phyloP scores from a whole-genome alignment of 2,329 filamentous ascomycete genomes.

The Colletotrichum spaethianum region DNA sequence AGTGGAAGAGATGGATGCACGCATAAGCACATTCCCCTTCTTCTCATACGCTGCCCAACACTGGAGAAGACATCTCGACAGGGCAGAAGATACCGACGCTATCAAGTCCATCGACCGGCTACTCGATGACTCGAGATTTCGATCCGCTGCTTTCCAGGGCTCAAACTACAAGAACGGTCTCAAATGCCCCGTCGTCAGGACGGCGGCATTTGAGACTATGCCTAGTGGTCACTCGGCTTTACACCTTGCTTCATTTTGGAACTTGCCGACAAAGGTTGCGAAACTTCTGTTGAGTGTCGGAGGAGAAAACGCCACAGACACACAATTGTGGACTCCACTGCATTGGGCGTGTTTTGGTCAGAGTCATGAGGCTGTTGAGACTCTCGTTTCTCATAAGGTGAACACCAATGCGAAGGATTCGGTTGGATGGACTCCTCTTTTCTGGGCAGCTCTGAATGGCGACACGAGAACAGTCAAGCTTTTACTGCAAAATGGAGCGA shows the following conservation, averaged over 20 bases:
- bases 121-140: background rate
- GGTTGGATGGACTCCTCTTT: background rate
- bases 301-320: background rate
- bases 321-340: background rate
- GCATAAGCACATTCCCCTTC: background rate
- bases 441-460: background rate
- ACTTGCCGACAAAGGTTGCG: background rate
- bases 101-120: background rate
- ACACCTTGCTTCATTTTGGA: background rate
- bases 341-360: background rate
- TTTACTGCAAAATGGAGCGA: background rate
- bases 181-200: background rate
- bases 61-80: background rate
- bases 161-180: background rate
- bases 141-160: background rate
- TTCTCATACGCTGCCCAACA: background rate
- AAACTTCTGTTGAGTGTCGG: background rate
- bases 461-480: background rate
- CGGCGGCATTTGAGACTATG: background rate
- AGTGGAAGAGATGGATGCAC: background rate
- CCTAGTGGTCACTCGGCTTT: background rate
- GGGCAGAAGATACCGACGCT: background rate
- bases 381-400: background rate
- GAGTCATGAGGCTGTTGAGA: background rate
- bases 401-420: background rate